Base-by-base conservation (phyloP, 169 alveolate genomes). In the Plasmodium vinckei region DNA sequence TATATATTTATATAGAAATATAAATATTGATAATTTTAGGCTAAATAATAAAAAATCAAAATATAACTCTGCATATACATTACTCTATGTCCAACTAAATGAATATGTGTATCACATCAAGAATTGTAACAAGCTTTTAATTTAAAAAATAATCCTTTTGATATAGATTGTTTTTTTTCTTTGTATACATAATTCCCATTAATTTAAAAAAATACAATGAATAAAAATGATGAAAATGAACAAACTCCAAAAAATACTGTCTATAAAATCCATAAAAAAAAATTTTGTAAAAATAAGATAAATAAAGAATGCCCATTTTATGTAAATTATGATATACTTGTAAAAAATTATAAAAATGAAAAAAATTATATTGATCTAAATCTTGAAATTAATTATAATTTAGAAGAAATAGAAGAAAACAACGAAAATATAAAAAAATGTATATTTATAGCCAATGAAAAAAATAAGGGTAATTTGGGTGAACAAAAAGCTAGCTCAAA, bases 341-440 rank as follows among this genome's bases (percentile, higher is more conserved):
- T 77, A 57, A 77, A 47, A 25, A 57, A 57, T 49, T 64, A 60
- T 13, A 77, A 51, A n/a, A 54, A 77, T 9, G 33, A 71, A 13
- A 39, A 77, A 63, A 65, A 64, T 9, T 77, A 77, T 15, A 23
- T 77, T 49, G 88, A 77, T 23, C 54, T 77, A 15, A 77, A 77
- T 42, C 9, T 77, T 27, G 88, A 77, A 27, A 51, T 77, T 61
- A 77, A 77, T 64, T 77, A 77, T 56, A 77, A 77, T 19, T 77
- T 77, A 46, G 88, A 77, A 44, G 88, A 77, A 77, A 64, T 77
- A 21, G n/a, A 63, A 27, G 77, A 67, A 15, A 17, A 77, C 25
- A 77, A 77, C 23, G 88, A 77, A 2, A 77, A 64, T 25, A 63
- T 77, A 2, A 77, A 63, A 27, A 77, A 46, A 15, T 63, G 88